phyloP scores from a whole-genome alignment of 164 flowering plant genomes.

The Aristolochia fimbriata region DNA sequence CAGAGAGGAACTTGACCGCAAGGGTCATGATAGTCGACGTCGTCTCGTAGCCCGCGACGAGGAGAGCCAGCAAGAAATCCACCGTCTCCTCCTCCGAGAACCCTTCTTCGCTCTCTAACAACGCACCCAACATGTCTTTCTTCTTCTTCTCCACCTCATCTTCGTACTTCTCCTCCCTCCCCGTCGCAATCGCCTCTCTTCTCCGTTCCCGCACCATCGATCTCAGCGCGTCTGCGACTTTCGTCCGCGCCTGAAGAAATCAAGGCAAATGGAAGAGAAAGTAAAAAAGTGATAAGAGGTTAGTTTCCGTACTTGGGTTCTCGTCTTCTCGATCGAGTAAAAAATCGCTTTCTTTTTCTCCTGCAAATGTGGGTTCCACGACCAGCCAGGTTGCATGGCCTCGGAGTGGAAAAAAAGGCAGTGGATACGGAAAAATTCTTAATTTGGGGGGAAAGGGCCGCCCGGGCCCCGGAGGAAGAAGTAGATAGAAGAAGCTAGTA shows the following conservation, averaged over 20 bases:
- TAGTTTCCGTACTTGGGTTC: too few species aligned
- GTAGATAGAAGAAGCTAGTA: background rate
- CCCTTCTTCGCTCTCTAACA: slow-evolving; percentile 44
- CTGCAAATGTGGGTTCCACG: too few species aligned
- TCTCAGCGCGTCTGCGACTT: slow-evolving; percentile 73
- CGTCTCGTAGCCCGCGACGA: slow-evolving; percentile 93
- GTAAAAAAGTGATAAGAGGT: background rate
- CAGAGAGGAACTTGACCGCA: slow-evolving; percentile 83
- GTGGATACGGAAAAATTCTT: too few species aligned
- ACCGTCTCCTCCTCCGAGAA: slow-evolving; percentile 82
- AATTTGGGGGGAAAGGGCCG: background rate
- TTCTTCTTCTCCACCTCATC: slow-evolving; percentile 20
- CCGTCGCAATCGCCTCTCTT: slow-evolving; percentile 7
- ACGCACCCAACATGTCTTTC: slow-evolving; percentile 74
- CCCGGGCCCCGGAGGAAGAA: too few species aligned
- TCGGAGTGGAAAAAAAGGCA: too few species aligned
- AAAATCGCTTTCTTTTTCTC: too few species aligned
- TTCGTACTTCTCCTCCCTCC: slow-evolving; percentile 14
- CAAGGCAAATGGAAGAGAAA: background rate
- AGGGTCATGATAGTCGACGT: slow-evolving; percentile 95
- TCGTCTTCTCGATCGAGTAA: too few species aligned
- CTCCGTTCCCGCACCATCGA: slow-evolving; percentile 45
- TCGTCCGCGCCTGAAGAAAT: slow-evolving; percentile 48
- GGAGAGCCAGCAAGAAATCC: slow-evolving; percentile 75
- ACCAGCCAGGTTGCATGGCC: too few species aligned